Percentiles rank a stretch among this genome's conserved stretches.
phyloP scores from a whole-genome alignment of 1,139 yeast species.

The Candida sp. region DNA sequence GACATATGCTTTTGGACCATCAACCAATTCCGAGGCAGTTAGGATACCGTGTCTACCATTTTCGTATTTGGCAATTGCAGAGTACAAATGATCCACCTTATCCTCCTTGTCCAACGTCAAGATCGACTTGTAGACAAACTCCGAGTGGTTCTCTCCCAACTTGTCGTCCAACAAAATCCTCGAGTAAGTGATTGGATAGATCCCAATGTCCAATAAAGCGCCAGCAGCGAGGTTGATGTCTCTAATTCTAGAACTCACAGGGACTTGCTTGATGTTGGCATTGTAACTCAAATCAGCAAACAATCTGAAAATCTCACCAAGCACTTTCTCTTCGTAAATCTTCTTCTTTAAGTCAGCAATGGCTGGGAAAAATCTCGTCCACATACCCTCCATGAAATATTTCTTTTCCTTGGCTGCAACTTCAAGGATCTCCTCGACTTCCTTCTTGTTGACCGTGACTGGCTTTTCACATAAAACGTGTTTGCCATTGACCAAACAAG shows the following conservation, averaged over 20 bases:
- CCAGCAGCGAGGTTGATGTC: conserved; percentile 61
- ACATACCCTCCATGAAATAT: conserved; percentile 67
- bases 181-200: conserved; percentile 57
- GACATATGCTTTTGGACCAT: conserved; percentile 34
- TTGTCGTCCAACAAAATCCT: conserved; percentile 42
- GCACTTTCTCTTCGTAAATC: conserved; percentile 45
- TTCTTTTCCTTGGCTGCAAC: conserved; percentile 49
- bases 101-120: conserved; percentile 34
- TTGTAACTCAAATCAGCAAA: conserved; percentile 42
- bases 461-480: conserved; percentile 70
- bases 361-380: conserved; percentile 68
- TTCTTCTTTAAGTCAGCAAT: conserved; percentile 39
- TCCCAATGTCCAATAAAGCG: conserved; percentile 62
- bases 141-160: conserved; percentile 27
- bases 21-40: conserved; percentile 32
- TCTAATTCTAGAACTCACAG: conserved; percentile 34
- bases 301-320: conserved; percentile 53
- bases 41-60: conserved; percentile 41
- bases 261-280: conserved; percentile 29
- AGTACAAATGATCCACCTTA: conserved; percentile 39
- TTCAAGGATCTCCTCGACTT: conserved; percentile 45
- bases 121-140: conserved; percentile 33
- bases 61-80: conserved; percentile 35
- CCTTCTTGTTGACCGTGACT: conserved; percentile 54
- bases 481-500: conserved; percentile 53